Evolutionary conservation across 1,284 basidiomycete genomes (phyloP), one percentile per base, ranked within the genome.

Genomic region (Ceratobasidium sp.): DNA sequence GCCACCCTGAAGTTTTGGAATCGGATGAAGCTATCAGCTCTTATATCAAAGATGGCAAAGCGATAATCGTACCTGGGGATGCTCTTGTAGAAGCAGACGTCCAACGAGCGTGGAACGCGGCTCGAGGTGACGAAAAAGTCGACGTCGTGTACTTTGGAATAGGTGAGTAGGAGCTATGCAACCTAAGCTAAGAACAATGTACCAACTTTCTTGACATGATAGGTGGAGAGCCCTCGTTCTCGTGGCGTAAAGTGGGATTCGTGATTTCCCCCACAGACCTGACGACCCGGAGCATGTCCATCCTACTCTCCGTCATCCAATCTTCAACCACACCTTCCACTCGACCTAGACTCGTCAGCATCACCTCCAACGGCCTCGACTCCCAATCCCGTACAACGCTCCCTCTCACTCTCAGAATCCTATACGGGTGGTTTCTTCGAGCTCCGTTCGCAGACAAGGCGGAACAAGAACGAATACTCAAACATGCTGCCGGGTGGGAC

Each of bases 401-500:
- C 0, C 91, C 91, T 0, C 60, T 88, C 46, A 80, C 83, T 0
- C 79, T 90, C 46, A 89, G 87, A 79, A 86, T 86, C 0, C 0
- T 92, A 0, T 91, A 90, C 82, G 79, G 81, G 5, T 85, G 83
- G 77, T 62, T 87, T 54, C 84, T 91, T 38, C 54, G 80, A 1
- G 77, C 48, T 0, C 87, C 89, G 2, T 90, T 90, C 80, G 83
- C 81, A 33, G 91, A 92, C 83, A 93, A 92, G 82, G 77, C 88
- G 54, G 90, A 88, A 3, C 82, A 84, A 41, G 91, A 92, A 82
- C 20, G 87, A 33, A 82, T 87, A 1, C 69, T 89, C 12, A 83
- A 85, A 0, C 83, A 90, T 76, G 85, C 84, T 75, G 83, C 87
- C 0, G 65, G 82, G 80, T 73, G 77, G 81, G 44, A 81, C 82